A percentile compares a stretch with the other conserved stretches of the same genome.
These are phyloP conservation scores for Chaetomium olivaceum DNA, from an alignment of 2,329 filamentous ascomycete species.

Conservation along the genomic window DNA sequence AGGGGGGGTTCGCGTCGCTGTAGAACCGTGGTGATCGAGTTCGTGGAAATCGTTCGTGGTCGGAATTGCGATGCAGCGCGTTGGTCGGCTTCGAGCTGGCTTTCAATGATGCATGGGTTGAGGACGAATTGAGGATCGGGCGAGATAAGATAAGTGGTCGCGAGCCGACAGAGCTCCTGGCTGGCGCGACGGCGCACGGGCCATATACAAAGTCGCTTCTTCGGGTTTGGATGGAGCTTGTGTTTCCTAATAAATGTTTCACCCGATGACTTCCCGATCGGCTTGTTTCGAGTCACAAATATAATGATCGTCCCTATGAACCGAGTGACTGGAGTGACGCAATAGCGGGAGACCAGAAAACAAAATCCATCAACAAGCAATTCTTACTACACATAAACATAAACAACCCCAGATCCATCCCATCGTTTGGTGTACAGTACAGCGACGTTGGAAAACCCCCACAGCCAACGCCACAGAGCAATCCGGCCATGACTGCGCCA, in stretches of 20 bases:
- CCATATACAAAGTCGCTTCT: neutral
- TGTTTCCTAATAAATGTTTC: neutral
- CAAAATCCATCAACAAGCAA: neutral
- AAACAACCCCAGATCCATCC: neutral
- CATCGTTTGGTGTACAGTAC: constrained; percentile 7
- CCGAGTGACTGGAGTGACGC: neutral
- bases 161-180: neutral
- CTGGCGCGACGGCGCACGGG: constrained; percentile 1
- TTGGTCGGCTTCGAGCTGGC: neutral
- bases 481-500: constrained; percentile 19
- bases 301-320: neutral
- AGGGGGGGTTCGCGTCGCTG: neutral
- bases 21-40: neutral
- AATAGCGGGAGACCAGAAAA: neutral
- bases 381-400: neutral
- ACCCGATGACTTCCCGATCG: neutral
- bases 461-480: constrained; percentile 15
- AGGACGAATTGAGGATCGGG: no score
- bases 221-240: neutral
- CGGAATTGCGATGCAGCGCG: neutral
- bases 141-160: neutral
- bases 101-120: neutral
- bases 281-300: neutral
- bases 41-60: neutral
- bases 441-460: constrained; percentile 14